Evolutionary conservation across 2,329 filamentous ascomycete genomes (phyloP), one percentile per base, ranked within the genome.

Genomic region (Penicillium sp.): DNA sequence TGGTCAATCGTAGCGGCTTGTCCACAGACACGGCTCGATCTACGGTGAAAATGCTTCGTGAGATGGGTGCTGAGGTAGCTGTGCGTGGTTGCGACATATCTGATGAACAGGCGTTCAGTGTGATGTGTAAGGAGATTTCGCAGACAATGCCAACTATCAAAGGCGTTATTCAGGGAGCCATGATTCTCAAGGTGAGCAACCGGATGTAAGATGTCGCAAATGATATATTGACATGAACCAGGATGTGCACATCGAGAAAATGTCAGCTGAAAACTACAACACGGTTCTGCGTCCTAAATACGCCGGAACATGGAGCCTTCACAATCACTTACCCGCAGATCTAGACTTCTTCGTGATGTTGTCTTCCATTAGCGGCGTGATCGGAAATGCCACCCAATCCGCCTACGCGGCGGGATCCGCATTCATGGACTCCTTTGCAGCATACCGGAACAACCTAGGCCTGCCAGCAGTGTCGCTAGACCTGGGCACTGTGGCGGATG

Each of bases 381-480:
- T 81, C 3, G 81, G 81, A 4, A 81, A 81, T 47, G 62, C 75
- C 2, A 77, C 77, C 3, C 71, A 83, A 56, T 73, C 79, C 13
- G 78, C 75, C 53, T 79, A 79, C 58, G 70, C 71, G 7, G 73
- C 76, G 2, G 77, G 67, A 7, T 71, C 70, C 49, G 67, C 70
- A 13, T 79, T 71, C 66, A 68, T 75, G 53, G 75, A 76, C 46
- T 62, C 65, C 1, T 66, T 77, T 14, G 72, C 72, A 3, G 59
- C 59, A 6, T 69, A 73, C 50, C 66, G 75, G 6, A 62, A 57
- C 6, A 40, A 41, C 0, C 52, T 68, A 6, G 72, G 72, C 2
- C 62, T 71, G 2, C 60, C 64, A 4, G 68, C 67, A 10, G 50
- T 67, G 2, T 65, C 70, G 0, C 44, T 77, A 35, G 71, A 72